Evolutionary conservation across 495 filamentous ascomycete genomes (phyloP).

Genomic region (Corynascus novoguineensis): DNA sequence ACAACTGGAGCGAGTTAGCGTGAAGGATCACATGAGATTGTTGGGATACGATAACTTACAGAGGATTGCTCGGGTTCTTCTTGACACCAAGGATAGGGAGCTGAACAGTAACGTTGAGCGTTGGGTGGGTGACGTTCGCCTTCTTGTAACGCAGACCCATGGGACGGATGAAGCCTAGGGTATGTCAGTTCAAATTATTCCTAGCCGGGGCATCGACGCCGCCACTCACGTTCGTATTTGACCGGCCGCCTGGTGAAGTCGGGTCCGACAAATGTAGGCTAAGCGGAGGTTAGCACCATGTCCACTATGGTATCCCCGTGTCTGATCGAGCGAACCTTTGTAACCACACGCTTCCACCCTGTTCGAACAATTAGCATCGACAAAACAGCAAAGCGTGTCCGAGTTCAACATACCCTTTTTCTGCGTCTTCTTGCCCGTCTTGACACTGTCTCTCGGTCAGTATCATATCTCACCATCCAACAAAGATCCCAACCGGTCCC

Average conservation of each 20-base stretch:
- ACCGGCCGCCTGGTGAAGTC: conserved; percentile 88
- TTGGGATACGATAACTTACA: conserved; percentile 45
- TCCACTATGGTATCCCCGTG: neutral
- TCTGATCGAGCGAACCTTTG: conserved; percentile 34
- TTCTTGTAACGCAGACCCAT: conserved; percentile 91
- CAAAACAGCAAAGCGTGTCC: neutral
- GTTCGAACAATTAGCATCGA: conserved; percentile 5
- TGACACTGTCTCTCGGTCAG: conserved; percentile 46
- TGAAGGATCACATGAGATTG: neutral
- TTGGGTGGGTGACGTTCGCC: conserved; percentile 75
- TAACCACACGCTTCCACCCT: conserved; percentile 91
- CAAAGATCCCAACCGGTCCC: neutral
- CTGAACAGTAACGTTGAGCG: conserved; percentile 56
- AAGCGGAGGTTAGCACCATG: conserved; percentile 9
- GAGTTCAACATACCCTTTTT: conserved; percentile 46
- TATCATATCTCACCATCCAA: neutral
- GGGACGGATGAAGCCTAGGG: conserved; percentile 44
- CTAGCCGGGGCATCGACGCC: neutral
- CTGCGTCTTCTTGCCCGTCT: conserved; percentile 67
- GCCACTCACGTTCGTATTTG: conserved; percentile 67
- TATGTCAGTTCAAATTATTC: neutral
- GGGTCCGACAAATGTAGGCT: conserved; percentile 62
- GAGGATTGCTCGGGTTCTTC: conserved; percentile 94
- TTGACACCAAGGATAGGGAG: conserved; percentile 91
- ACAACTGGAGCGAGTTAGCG: conserved; percentile 11